Percentiles rank a stretch among this genome's conserved stretches.
phyloP scores from a whole-genome alignment of 768 basidiomycete genomes.

The Rhodotorula kratochvilovae region DNA sequence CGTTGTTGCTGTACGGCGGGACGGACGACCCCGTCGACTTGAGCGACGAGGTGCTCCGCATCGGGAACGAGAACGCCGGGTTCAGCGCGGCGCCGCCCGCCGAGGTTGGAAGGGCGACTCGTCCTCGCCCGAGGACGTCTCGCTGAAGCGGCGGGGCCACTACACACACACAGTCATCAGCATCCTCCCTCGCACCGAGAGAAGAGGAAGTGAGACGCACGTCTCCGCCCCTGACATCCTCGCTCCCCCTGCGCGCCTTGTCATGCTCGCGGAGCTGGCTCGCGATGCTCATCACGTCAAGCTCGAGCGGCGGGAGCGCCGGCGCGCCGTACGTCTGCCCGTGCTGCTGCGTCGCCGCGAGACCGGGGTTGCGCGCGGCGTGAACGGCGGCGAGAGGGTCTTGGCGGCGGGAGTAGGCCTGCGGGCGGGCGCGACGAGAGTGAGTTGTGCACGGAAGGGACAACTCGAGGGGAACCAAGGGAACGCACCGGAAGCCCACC shows the following conservation, averaged over 20 bases:
- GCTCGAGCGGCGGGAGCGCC: slow-evolving; percentile 17
- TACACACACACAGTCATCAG: neutral
- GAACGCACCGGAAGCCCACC: slow-evolving; percentile 11
- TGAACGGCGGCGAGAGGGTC: slow-evolving; percentile 26
- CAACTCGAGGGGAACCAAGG: neutral
- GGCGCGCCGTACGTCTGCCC: neutral
- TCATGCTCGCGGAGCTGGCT: slow-evolving; percentile 31
- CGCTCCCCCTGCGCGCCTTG: slow-evolving; percentile 21
- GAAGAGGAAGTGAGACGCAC: slow-evolving; percentile 3
- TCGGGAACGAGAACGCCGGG: slow-evolving; percentile 29
- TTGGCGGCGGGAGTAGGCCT: slow-evolving; percentile 18
- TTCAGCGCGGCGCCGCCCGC: slow-evolving; percentile 19
- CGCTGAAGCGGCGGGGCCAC: slow-evolving; percentile 16
- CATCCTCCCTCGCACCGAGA: too few relatives aligned
- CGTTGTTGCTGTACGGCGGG: neutral
- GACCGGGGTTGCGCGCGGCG: slow-evolving; percentile 28
- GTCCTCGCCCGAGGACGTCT: slow-evolving; percentile 1
- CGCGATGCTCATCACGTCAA: slow-evolving; percentile 29
- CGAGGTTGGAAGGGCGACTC: slow-evolving; percentile 8
- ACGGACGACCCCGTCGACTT: slow-evolving; percentile 2
- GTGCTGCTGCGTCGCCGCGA: neutral
- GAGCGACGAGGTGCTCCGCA: slow-evolving; percentile 9
- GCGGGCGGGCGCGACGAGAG: neutral
- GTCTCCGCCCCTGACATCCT: neutral
- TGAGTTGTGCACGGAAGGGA: too few relatives aligned